phyloP scores from a whole-genome alignment of 2,329 filamentous ascomycete species.

The Clarireedia paspali region DNA sequence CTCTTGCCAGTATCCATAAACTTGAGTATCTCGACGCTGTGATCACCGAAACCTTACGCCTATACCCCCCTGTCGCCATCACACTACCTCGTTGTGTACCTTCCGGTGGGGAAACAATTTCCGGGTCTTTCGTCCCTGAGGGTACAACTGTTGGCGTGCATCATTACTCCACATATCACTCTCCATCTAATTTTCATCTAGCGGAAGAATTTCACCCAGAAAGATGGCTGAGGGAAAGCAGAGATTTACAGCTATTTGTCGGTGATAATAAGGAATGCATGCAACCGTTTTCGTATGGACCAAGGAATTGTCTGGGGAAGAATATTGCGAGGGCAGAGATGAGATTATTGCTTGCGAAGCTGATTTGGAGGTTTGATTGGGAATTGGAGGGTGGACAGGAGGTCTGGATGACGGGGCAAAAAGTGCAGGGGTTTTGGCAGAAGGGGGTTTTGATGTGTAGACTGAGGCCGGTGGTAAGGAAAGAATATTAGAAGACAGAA shows the following conservation, averaged over 20 bases:
- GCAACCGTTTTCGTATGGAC: slow-evolving; percentile 6
- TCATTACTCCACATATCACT: neutral
- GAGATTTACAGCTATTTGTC: neutral
- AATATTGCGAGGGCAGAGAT: slow-evolving; percentile 2
- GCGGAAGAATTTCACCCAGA: slow-evolving; percentile 18
- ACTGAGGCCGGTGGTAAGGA: no score
- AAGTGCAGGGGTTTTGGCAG: neutral
- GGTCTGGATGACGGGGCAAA: neutral
- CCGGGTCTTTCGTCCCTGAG: slow-evolving; percentile 5
- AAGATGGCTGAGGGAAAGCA: slow-evolving; percentile 28
- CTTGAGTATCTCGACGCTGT: slow-evolving; percentile 35
- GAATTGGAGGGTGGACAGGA: neutral
- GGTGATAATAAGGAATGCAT: slow-evolving; percentile 2
- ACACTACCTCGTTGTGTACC: slow-evolving; percentile 14
- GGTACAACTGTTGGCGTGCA: slow-evolving; percentile 9
- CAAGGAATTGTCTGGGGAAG: slow-evolving; percentile 6
- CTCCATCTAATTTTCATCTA: slow-evolving; percentile 14
- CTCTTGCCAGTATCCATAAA: slow-evolving; percentile 22
- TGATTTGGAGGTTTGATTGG: slow-evolving; percentile 1
- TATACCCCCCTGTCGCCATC: slow-evolving; percentile 30
- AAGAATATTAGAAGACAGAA: no score
- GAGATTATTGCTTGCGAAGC: neutral
- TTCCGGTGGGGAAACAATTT: slow-evolving; percentile 15
- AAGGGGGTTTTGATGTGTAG: neutral
- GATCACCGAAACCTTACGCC: slow-evolving; percentile 36